phyloP scores from a whole-genome alignment of 805 yeast species.

The Pichia nakasei region DNA sequence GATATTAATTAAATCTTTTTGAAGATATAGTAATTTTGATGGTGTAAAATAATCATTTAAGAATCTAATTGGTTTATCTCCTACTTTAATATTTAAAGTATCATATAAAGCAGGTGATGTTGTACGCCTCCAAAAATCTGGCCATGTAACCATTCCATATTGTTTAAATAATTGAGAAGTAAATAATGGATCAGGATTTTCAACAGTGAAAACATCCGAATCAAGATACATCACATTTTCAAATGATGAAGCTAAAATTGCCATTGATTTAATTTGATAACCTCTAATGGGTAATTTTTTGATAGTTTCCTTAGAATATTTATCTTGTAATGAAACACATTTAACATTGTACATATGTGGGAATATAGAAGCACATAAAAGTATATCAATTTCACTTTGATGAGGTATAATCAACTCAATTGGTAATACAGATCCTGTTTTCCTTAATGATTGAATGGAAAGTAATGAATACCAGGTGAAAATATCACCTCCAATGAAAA shows the following conservation, averaged over 20 bases:
- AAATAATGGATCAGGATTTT: slow-evolving; percentile 31
- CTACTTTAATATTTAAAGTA: slow-evolving; percentile 21
- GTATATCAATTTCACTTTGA: slow-evolving; percentile 9
- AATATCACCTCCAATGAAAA: slow-evolving; percentile 36
- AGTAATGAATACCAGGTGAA: slow-evolving; percentile 34
- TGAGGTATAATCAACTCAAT: slow-evolving; percentile 15
- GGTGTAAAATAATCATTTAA: slow-evolving; percentile 22
- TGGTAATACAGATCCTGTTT: slow-evolving; percentile 35
- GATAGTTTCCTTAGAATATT: slow-evolving; percentile 23
- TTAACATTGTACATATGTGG: slow-evolving; percentile 31
- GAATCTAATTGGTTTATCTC: slow-evolving; percentile 18
- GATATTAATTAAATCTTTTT: slow-evolving; percentile 16
- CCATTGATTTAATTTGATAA: slow-evolving; percentile 34
- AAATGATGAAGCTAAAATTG: slow-evolving; percentile 37
- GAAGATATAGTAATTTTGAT: slow-evolving; percentile 16
- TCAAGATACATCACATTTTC: slow-evolving; percentile 38
- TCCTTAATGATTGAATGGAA: slow-evolving; percentile 33
- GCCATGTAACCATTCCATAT: slow-evolving; percentile 59
- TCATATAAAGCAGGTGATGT: slow-evolving; percentile 53
- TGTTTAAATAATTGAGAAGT: slow-evolving; percentile 34
- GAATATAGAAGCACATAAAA: slow-evolving; percentile 28
- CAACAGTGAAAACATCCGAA: slow-evolving; percentile 38
- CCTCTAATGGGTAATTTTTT: slow-evolving; percentile 22
- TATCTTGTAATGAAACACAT: slow-evolving; percentile 33
- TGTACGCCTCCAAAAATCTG: slow-evolving; percentile 68